These are phyloP conservation scores for Xanthoconium separans DNA, from an alignment of 1,284 basidiomycete species.

Conservation along the genomic window DNA sequence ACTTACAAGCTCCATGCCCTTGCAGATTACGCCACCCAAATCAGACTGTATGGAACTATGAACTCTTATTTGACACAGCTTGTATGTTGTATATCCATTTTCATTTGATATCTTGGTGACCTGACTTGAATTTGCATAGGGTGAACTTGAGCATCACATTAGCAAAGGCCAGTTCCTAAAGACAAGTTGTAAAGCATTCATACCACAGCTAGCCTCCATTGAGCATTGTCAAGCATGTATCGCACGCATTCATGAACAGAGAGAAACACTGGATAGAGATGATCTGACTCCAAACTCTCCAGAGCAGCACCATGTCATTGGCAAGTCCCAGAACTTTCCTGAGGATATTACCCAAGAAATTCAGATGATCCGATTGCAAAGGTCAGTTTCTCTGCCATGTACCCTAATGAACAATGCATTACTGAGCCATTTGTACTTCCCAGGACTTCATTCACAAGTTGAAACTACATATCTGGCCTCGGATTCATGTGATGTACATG, in stretches of 20 bases:
- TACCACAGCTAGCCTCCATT: conserved; percentile 6
- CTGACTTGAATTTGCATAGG: neutral
- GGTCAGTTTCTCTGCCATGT: neutral
- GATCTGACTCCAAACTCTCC: neutral
- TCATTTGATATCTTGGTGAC: too few relatives aligned
- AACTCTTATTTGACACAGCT: too few relatives aligned
- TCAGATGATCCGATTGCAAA: neutral
- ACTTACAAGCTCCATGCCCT: too few relatives aligned
- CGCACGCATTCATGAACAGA: neutral
- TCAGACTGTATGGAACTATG: too few relatives aligned
- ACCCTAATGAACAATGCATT: too few relatives aligned
- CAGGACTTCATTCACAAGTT: too few relatives aligned
- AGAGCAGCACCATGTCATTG: conserved; percentile 17
- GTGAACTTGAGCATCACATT: conserved; percentile 5
- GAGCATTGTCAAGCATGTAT: conserved; percentile 7
- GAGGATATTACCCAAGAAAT: conserved; percentile 17
- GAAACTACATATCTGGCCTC: too few relatives aligned
- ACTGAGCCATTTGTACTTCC: too few relatives aligned
- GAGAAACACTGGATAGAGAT: neutral
- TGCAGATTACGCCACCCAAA: too few relatives aligned
- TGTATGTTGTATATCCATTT: too few relatives aligned
- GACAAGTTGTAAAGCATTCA: conserved; percentile 6
- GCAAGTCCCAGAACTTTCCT: conserved; percentile 9
- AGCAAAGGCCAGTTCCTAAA: conserved; percentile 5
- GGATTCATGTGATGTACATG: too few relatives aligned